A percentile compares a stretch with the other conserved stretches of the same genome.
Evolutionary conservation across 495 filamentous ascomycete genomes (phyloP).

Genomic region (Lophiostoma macrostomum): DNA sequence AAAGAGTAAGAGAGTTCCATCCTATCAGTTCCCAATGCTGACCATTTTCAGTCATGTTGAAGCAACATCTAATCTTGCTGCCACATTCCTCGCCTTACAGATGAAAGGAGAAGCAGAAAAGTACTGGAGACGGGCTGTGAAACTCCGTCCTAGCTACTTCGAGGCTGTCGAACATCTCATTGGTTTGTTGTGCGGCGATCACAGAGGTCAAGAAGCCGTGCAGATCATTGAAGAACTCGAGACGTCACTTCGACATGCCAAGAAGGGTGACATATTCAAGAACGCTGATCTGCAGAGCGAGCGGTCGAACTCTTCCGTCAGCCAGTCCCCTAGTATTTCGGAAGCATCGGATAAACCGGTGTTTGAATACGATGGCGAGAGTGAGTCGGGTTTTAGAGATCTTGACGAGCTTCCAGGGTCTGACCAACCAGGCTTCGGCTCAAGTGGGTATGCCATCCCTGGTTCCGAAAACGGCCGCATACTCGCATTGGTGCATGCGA

Average conservation of each 20-base stretch:
- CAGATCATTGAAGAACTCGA: slow-evolving; percentile 90
- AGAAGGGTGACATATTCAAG: slow-evolving; percentile 50
- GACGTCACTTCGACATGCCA: slow-evolving; percentile 58
- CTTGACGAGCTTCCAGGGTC: slow-evolving; percentile 35
- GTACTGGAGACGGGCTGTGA: slow-evolving; percentile 82
- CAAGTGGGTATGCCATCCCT: slow-evolving; percentile 82
- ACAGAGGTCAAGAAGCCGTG: slow-evolving; percentile 81
- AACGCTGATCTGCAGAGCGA: slow-evolving; percentile 56
- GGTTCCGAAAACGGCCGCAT: slow-evolving; percentile 91
- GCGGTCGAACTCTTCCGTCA: slow-evolving; percentile 51
- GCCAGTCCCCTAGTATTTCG: slow-evolving; percentile 49
- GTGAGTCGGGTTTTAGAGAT: slow-evolving; percentile 35
- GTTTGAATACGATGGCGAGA: slow-evolving; percentile 59
- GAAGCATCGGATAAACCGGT: slow-evolving; percentile 54
- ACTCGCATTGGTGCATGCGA: slow-evolving; percentile 87
- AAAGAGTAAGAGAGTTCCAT: slow-evolving; percentile 59
- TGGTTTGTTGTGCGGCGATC: slow-evolving; percentile 76
- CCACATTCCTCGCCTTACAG: slow-evolving; percentile 79
- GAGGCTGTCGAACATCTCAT: slow-evolving; percentile 97
- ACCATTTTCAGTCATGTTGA: slow-evolving; percentile 71
- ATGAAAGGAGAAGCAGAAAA: slow-evolving; percentile 79
- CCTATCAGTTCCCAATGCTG: not conserved
- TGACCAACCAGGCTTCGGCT: slow-evolving; percentile 62
- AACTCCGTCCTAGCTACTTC: slow-evolving; percentile 81
- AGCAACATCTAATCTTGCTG: slow-evolving; percentile 89